A percentile compares a stretch with the other conserved stretches of the same genome.
Conservation (phyloP, 139 green algal species). For the Closterium sp. region DNA sequence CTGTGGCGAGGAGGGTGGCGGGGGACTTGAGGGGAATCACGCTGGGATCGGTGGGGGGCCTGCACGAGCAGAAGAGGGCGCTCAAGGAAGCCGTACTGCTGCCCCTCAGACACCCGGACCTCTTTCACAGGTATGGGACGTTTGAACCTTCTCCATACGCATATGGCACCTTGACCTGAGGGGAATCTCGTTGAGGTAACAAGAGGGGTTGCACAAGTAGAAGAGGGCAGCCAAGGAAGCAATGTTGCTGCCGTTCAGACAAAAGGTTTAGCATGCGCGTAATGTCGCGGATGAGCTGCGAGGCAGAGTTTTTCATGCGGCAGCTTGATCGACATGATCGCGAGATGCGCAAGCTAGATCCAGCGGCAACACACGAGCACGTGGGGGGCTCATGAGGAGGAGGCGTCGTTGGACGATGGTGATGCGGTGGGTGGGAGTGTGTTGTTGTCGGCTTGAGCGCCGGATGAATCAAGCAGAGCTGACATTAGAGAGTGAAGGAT, state of each 20-base stretch:
- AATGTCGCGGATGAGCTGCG: no score
- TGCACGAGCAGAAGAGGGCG: slow-evolving; percentile 11
- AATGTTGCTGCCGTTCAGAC: not conserved
- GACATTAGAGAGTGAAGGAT: no score
- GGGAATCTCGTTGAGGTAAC: not conserved
- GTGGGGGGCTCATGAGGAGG: no score
- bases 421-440: no score
- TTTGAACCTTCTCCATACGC: not conserved
- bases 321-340: no score
- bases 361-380: no score
- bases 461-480: no score
- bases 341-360: no score
- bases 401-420: no score
- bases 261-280: no score
- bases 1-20: not conserved
- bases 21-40: not conserved
- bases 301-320: no score
- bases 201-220: not conserved
- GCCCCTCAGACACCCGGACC: slow-evolving; percentile 7
- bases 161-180: not conserved
- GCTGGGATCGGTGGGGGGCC: slow-evolving; percentile 3
- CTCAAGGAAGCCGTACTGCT: slow-evolving; percentile 24
- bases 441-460: no score
- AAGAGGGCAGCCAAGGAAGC: not conserved
- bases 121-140: slow-evolving; percentile 11